Conservation (phyloP, 768 basidiomycete genomes). For the Podaxis sp. region DNA sequence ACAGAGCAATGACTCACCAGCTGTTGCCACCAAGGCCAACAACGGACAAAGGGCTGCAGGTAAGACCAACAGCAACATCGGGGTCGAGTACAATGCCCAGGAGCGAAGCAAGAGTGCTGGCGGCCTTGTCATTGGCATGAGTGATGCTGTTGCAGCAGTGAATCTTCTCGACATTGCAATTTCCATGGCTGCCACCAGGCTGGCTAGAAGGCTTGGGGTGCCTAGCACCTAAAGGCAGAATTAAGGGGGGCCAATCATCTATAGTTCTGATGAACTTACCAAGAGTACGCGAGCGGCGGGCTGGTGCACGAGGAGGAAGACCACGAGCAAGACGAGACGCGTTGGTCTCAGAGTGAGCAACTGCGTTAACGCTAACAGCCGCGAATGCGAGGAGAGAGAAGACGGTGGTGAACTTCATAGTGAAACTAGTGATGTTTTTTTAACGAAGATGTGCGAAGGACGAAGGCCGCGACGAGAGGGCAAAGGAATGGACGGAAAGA, state of each 20-base stretch:
- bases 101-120: conserved; percentile 23
- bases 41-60: conserved; percentile 31
- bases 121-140: conserved; percentile 15
- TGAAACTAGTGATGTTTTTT: not conserved
- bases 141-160: conserved; percentile 41
- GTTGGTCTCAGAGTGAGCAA: conserved; percentile 40
- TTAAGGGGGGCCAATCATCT: conserved; percentile 23
- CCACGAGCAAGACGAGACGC: conserved; percentile 54
- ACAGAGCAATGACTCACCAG: conserved; percentile 25
- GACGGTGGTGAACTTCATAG: conserved; percentile 41
- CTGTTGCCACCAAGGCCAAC: conserved; percentile 30
- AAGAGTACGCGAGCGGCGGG: conserved; percentile 31
- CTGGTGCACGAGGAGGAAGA: conserved; percentile 46
- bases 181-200: conserved; percentile 15
- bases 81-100: conserved; percentile 29
- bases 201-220: conserved; percentile 32
- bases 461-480: conserved; percentile 17
- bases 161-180: conserved; percentile 40
- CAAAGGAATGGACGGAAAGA: conserved; percentile 17
- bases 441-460: conserved; percentile 4
- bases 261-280: conserved; percentile 11
- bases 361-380: conserved; percentile 33
- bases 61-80: conserved; percentile 29
- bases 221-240: conserved; percentile 32
- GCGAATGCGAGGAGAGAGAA: conserved; percentile 37